Evolutionary conservation across 805 yeast genomes (phyloP).

Genomic region (Ogataea degrootiae): DNA sequence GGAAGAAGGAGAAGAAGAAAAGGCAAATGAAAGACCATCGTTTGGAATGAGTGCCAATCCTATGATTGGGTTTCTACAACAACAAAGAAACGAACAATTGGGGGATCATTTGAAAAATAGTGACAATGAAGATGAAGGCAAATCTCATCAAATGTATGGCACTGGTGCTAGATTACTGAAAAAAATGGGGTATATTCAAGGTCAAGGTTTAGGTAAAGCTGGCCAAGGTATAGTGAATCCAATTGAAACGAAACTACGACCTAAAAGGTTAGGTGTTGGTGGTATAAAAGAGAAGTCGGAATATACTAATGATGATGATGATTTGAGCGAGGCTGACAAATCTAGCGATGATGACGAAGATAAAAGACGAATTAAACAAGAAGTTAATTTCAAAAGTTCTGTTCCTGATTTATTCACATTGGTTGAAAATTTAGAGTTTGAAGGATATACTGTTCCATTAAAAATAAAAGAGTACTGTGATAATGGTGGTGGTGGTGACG

Average conservation of each 20-base stretch:
- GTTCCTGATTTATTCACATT: constrained; percentile 32
- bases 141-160: constrained; percentile 48
- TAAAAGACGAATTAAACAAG: neutral
- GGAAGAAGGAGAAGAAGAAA: neutral
- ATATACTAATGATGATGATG: constrained; percentile 10
- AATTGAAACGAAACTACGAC: constrained; percentile 62
- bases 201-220: constrained; percentile 76
- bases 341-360: constrained; percentile 23
- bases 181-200: constrained; percentile 83
- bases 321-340: constrained; percentile 14
- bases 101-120: too few species aligned
- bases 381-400: constrained; percentile 9
- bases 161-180: constrained; percentile 76
- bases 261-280: constrained; percentile 73
- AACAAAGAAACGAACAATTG: constrained; percentile 1
- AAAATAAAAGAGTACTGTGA: constrained; percentile 34
- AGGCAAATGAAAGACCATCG: neutral
- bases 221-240: constrained; percentile 79
- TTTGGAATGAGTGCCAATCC: neutral
- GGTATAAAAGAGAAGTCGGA: constrained; percentile 41
- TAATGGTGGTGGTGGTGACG: constrained; percentile 4
- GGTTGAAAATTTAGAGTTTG: constrained; percentile 33
- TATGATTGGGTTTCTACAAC: neutral
- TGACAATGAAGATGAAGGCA: neutral
- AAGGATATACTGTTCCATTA: constrained; percentile 34